Conservation (phyloP, 2,329 filamentous ascomycete genomes). For the Didymella exigua region DNA sequence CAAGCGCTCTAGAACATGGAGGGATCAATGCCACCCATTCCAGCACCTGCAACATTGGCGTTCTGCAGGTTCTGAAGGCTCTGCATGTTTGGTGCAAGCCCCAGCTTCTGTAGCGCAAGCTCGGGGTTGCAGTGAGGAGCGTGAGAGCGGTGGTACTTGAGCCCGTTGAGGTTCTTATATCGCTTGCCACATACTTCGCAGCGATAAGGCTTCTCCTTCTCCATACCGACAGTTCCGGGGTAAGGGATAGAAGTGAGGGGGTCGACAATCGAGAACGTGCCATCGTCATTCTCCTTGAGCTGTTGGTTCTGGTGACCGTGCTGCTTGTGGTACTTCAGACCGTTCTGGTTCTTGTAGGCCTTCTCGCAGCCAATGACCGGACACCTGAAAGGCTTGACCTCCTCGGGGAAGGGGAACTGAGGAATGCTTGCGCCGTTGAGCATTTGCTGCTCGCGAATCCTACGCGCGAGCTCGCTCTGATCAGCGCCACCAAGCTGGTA, state of each 20-base stretch:
- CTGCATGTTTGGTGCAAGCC: slow-evolving; percentile 48
- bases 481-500: slow-evolving; percentile 67
- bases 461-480: slow-evolving; percentile 75
- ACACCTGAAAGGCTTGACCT: slow-evolving; percentile 97
- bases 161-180: slow-evolving; percentile 97
- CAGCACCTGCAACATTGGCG: slow-evolving; percentile 58
- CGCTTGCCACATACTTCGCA: slow-evolving; percentile 97
- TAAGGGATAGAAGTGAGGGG: slow-evolving; percentile 93
- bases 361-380: slow-evolving; percentile 98
- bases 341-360: slow-evolving; percentile 99
- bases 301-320: slow-evolving; percentile 97
- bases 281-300: slow-evolving; percentile 93
- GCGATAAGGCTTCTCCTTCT: slow-evolving; percentile 98
- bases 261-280: slow-evolving; percentile 97
- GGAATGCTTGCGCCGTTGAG: slow-evolving; percentile 56
- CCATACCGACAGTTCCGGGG: slow-evolving; percentile 97
- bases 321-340: slow-evolving; percentile 85
- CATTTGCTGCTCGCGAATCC: slow-evolving; percentile 68
- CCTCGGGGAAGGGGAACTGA: slow-evolving; percentile 65
- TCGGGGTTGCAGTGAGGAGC: slow-evolving; percentile 91
- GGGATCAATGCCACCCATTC: slow-evolving; percentile 62
- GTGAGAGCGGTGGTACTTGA: slow-evolving; percentile 83
- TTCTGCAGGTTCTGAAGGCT: slow-evolving; percentile 49
- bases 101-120: slow-evolving; percentile 60
- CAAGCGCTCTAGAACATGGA: slow-evolving; percentile 51